Evolutionary conservation across 192 early-diverging fungal species (phyloP), one percentile per base, ranked within the genome.

Genomic region (Coemansia sp.): DNA sequence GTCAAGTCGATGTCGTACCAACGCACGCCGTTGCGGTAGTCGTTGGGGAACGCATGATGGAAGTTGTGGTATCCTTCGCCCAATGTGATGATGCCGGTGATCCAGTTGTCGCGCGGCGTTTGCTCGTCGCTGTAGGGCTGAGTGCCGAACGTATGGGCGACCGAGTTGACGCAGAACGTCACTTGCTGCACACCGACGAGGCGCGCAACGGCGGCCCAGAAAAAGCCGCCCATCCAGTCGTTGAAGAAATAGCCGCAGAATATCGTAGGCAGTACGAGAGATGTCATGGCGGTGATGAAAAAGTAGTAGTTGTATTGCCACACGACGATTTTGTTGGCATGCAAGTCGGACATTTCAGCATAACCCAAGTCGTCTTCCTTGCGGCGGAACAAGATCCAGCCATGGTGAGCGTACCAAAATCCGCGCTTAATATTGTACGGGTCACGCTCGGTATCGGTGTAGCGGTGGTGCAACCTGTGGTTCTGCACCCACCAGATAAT

Each of bases 1-100:
- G 90, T 91, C 22, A 90, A 87, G 50, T 92, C 89, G 53, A 89
- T 88, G 69, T 92, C 87, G 53, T 84, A 87, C 64, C 83, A 87
- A 56, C 69, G 66, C 62, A 92, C 89, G 22, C 89, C 91, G 57
- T 93, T 93, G 48, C 91, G 87, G 78, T 90, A 93, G 76, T 93
- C 91, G 64, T 88, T 85, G 51, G 91, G 91, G 82, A 91, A 93
- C 64, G 91, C 87, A 57, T 93, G 91, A 65, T 93, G 91, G 81
- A 89, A 90, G 81, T 92, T 92, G 82, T 93, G 91, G 76, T 91
- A 91, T 21, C 90, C 91, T 66, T 92, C 91, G 67, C 91, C 90
- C 53, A 90, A 37, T 0, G 91, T 92, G 53, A 89, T 81, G 17
- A 93, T 71, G 28, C 90, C 90, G 14, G 89, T 90, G 58, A 92